Evolutionary conservation across 352 stramenopile genomes (phyloP), one percentile per base, ranked within the genome.

Genomic region (Detonula confervacea): DNA sequence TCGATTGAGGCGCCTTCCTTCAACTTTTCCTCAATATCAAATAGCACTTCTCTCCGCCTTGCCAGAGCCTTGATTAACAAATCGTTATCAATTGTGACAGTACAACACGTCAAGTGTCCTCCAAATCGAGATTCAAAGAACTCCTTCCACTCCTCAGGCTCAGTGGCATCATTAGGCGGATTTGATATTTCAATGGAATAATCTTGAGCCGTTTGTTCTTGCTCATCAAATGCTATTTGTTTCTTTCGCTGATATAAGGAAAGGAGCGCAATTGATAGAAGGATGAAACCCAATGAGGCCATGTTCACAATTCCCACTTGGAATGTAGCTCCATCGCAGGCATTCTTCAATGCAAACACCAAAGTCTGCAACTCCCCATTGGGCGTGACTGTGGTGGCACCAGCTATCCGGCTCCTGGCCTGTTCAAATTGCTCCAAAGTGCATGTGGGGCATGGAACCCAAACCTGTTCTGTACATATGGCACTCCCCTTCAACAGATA

Each of bases 161-260:
- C 74, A 22, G 62, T 86, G 8, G 89, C 89, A 84, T 93, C 84
- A 0, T 11, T 11, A 16, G 82, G 86, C 56, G 89, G 89, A 79
- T 94, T 92, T 0, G 25, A 70, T 14, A 94, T 80, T 47, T 81
- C 57, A 64, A 94, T 87, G 11, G 87, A 92, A 67, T 93, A 94
- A 84, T 94, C 89, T 52, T 90, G 82, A 11, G 87, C 82, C 14
- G 90, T 95, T 63, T 92, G 84, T 49, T 87, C 81, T 25, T 91
- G 79, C 75, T 92, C 90, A 62, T 95, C 90, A 64, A 91, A 93
- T 29, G 44, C 42, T 18, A 88, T 27, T 57, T 84, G 60, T 57
- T 80, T 76, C 25, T 60, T 24, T 63, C 61, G 62, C 75, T 84
- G 71, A 73, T 83, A 87, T 0, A 68, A 33, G 20, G 71, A 72